Base-by-base conservation (phyloP, 78 protist genomes). In the Dictyostelium brefeldianum region DNA sequence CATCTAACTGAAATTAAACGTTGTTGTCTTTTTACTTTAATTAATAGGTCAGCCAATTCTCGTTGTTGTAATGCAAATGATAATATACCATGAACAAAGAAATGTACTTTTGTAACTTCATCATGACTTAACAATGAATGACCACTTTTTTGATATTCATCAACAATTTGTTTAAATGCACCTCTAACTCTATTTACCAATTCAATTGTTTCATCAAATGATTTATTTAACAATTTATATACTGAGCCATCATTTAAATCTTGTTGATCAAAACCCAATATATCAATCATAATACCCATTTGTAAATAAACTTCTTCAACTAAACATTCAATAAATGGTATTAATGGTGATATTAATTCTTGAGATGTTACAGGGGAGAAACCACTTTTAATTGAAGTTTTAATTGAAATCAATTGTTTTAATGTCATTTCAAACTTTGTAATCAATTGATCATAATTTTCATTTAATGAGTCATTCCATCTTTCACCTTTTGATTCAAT, bases 301-400 rank as follows among this genome's bases (percentile, higher is more conserved):
- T 87, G 93, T 47, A 87, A 81, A 48, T 71, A 77, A 4, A 87
- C 84, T n/a, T 87, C 93, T 31, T 87, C 93, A n/a, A 77, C 47
- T 5, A 87, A 47, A 9, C 78, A 87, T 29, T 87, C 78, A 5
- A 87, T 10, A 41, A 87, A 87, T 74, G 93, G 93, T 36, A 64
- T 12, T 15, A 87, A 50, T 5, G 93, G 93, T 17, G 36, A 22
- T 5, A 87, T 20, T 2, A 77, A 31, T 15, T 87, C 84, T 11
- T 64, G 29, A 11, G 67, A 25, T 3, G 78, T 29, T 3, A 8
- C 29, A 47, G n/a, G 29, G 31, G 48, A 20, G 54, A 87, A 78
- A 10, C 93, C 78, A 29, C 27, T 3, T 17, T 62, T 9, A 6
- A 87, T 50, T 18, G 93, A 74, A 14, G 41, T 6, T 20, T 77